Evolutionary conservation across 805 yeast genomes (phyloP).

Genomic region (Sporopachydermia lactativora): DNA sequence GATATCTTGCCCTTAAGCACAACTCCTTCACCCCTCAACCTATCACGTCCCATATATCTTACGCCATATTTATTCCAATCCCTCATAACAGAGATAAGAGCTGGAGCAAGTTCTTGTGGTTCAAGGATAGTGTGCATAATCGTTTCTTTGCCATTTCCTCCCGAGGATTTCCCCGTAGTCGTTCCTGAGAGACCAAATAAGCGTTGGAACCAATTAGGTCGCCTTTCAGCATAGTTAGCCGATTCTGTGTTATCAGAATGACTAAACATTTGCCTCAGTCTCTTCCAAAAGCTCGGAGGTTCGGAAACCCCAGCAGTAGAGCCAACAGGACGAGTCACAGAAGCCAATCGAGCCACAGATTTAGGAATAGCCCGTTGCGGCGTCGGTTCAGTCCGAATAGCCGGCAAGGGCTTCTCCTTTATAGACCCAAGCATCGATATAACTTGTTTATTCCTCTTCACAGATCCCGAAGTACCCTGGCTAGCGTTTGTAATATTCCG

Average conservation of each 20-base stretch:
- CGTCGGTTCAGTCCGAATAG: background rate
- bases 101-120: background rate
- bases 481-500: background rate
- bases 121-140: background rate
- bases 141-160: background rate
- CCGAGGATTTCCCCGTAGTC: no score
- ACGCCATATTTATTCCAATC: slow-evolving; percentile 25
- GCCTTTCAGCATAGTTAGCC: background rate
- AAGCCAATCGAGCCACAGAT: background rate
- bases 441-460: background rate
- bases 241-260: background rate
- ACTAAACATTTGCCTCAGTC: background rate
- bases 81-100: slow-evolving; percentile 4
- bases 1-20: slow-evolving; percentile 16
- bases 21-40: slow-evolving; percentile 14
- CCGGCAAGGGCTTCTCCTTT: background rate
- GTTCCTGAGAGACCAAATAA: no score
- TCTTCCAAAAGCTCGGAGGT: background rate
- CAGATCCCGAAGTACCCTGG: background rate
- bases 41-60: slow-evolving; percentile 15
- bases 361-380: background rate
- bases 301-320: background rate
- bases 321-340: background rate
- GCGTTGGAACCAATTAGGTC: background rate
- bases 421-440: background rate